Base-by-base conservation (phyloP, 139 green algal genomes). In the Chlorella sp. region DNA sequence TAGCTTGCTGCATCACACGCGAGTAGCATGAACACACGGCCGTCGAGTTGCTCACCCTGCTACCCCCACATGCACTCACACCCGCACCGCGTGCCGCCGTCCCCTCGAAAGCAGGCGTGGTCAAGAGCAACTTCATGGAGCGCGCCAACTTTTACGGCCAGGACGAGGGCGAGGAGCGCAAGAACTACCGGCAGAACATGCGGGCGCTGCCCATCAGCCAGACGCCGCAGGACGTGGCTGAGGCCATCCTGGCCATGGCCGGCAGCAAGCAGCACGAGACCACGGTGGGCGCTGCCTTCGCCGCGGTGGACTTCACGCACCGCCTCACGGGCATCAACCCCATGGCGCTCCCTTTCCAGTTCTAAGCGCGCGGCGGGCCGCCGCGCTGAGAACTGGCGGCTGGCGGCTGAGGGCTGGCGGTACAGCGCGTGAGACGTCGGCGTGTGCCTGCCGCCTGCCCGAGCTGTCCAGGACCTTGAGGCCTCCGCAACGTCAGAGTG, bases 81-180 rank as follows among this genome's bases (percentile, higher is more conserved):
- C n/a, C n/a, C n/a, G n/a, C n/a, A n/a, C n/a, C n/a, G n/a, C n/a
- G n/a, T n/a, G n/a, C n/a, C n/a, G n/a, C n/a, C n/a, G n/a, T n/a
- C n/a, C n/a, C n/a, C n/a, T n/a, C n/a, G n/a, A n/a, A n/a, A n/a
- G 50, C 77, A 74, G 82, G 82, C 35, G 32, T 87, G 35, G 78
- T 87, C 10, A 74, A 75, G 42, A 74, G 42, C 75, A 84, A 84
- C 64, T 70, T 80, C 36, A 72, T 87, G 73, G 74, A 79, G 60
- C 67, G 74, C 23, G 60, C 74, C 1, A 67, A 42, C 3, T 79
- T 79, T n/a, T 78, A 51, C 35, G 64, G 49, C 6, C 64, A 70
- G 27, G 59, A 74, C 23, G 63, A 49, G 17, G 32, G 35, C 2
- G 74, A 70, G 35, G 74, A 79, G 30, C 67, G 74, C 29, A 64